Conservation (phyloP, 2,329 filamentous ascomycete genomes). For the Davidsoniella australis region DNA sequence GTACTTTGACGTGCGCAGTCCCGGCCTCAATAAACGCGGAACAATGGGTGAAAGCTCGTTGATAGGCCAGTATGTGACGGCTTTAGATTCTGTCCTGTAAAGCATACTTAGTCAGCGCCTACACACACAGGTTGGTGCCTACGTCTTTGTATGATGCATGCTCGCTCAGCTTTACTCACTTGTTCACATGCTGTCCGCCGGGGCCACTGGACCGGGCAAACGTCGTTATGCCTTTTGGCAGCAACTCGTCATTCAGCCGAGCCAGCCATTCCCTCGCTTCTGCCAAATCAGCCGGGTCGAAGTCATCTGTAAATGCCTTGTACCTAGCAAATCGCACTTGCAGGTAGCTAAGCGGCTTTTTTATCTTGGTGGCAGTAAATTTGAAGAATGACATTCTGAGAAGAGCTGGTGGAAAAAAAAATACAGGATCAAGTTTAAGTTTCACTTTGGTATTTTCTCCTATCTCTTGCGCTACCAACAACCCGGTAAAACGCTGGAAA, state of each 20-base stretch:
- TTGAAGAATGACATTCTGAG: no score
- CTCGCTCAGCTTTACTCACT: slow-evolving; percentile 24
- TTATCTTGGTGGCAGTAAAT: no score
- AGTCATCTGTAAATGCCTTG: slow-evolving; percentile 30
- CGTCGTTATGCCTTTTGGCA: slow-evolving; percentile 35
- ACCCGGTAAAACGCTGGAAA: no score
- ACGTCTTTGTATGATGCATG: not conserved
- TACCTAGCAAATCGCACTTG: slow-evolving; percentile 27
- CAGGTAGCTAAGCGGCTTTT: no score
- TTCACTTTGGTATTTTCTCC: no score
- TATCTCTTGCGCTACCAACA: no score
- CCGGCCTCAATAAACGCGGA: slow-evolving; percentile 29
- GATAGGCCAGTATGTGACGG: slow-evolving; percentile 34
- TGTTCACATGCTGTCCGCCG: slow-evolving; percentile 46
- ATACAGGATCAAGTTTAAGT: no score
- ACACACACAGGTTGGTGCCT: no score
- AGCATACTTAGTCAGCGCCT: not conserved
- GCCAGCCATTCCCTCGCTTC: slow-evolving; percentile 36
- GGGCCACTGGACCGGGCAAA: slow-evolving; percentile 44
- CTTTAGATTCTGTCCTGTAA: slow-evolving; percentile 41
- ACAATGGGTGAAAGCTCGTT: slow-evolving; percentile 28
- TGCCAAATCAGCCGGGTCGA: slow-evolving; percentile 32
- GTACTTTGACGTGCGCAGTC: slow-evolving; percentile 35
- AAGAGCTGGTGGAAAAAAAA: no score
- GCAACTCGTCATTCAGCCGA: slow-evolving; percentile 24